These are phyloP conservation scores for Hygrophoropsis aurantiaca DNA, from an alignment of 768 basidiomycete species.

Conservation along the genomic window DNA sequence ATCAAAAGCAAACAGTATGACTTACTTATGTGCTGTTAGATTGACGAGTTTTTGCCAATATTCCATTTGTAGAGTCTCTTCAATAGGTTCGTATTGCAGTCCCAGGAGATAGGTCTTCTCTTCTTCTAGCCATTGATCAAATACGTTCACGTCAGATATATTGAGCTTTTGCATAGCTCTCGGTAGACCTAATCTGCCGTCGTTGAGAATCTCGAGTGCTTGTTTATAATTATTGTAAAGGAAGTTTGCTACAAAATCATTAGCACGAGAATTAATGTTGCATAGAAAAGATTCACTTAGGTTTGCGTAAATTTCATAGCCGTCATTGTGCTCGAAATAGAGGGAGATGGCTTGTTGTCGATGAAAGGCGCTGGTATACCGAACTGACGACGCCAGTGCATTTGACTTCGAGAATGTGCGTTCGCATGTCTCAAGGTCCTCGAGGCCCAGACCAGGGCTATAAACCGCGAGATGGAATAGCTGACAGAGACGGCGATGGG, in stretches of 20 bases:
- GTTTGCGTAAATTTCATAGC: no score
- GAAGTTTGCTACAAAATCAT: slow-evolving; percentile 14
- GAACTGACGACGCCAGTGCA: slow-evolving; percentile 7
- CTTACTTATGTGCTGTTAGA: slow-evolving; percentile 12
- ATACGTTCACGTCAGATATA: slow-evolving; percentile 1
- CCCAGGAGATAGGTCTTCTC: slow-evolving; percentile 12
- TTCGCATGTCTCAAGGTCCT: slow-evolving; percentile 27
- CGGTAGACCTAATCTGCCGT: no score
- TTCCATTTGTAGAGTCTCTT: slow-evolving; percentile 18
- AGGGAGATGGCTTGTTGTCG: slow-evolving; percentile 5
- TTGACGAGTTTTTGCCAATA: slow-evolving; percentile 4
- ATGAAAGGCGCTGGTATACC: slow-evolving; percentile 13
- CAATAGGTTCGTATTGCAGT: slow-evolving; percentile 13
- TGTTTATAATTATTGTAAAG: slow-evolving; percentile 14
- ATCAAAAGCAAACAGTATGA: neutral
- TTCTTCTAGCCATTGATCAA: slow-evolving; percentile 4
- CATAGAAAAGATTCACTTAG: slow-evolving; percentile 1
- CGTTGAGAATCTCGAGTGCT: no score
- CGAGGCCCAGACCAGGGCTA: no score
- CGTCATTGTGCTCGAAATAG: slow-evolving; percentile 3
- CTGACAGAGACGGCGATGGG: no score
- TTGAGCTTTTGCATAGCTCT: no score
- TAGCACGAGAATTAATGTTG: no score
- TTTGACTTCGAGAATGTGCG: slow-evolving; percentile 13
- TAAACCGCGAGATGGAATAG: no score